phyloP scores from a whole-genome alignment of 2,329 filamentous ascomycete species.

The Phyllosticta citribraziliensis region DNA sequence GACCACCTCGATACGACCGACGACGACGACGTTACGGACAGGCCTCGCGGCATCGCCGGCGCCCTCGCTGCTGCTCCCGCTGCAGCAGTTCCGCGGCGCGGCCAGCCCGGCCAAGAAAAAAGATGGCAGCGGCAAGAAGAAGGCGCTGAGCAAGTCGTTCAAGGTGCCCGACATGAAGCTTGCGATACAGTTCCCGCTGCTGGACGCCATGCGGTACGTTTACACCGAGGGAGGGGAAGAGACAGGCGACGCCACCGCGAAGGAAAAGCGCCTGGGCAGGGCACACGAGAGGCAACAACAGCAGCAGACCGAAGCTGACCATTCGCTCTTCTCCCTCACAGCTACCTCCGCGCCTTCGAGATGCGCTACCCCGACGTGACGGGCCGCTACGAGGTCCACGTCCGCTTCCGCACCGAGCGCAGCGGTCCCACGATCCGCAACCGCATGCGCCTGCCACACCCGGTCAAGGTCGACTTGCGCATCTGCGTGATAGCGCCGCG shows the following conservation, averaged over 20 bases:
- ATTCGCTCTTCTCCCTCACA: constrained; percentile 28
- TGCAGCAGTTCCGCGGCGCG: constrained; percentile 27
- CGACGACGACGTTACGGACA: background rate
- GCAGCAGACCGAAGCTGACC: background rate
- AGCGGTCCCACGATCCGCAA: constrained; percentile 82
- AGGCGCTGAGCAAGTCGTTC: constrained; percentile 58
- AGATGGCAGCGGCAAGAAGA: constrained; percentile 36
- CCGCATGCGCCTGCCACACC: constrained; percentile 77
- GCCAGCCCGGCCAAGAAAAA: constrained; percentile 33
- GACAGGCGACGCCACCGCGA: background rate
- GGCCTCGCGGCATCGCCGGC: background rate
- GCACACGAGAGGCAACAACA: background rate
- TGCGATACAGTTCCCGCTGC: constrained; percentile 66
- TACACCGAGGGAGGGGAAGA: too few species aligned
- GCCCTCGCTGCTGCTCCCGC: constrained; percentile 15
- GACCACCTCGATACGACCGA: background rate
- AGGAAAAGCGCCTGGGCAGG: background rate
- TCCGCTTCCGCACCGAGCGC: constrained; percentile 74
- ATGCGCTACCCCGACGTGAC: constrained; percentile 66
- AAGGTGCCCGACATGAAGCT: constrained; percentile 53
- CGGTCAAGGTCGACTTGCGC: constrained; percentile 77
- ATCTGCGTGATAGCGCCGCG: constrained; percentile 90
- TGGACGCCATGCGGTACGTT: constrained; percentile 81
- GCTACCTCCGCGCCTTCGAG: constrained; percentile 85
- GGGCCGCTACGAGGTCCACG: constrained; percentile 79